Evolutionary conservation across 768 basidiomycete species (phyloP), one percentile per base, ranked within the genome.

Genomic region (Butyriboletus loyo): DNA sequence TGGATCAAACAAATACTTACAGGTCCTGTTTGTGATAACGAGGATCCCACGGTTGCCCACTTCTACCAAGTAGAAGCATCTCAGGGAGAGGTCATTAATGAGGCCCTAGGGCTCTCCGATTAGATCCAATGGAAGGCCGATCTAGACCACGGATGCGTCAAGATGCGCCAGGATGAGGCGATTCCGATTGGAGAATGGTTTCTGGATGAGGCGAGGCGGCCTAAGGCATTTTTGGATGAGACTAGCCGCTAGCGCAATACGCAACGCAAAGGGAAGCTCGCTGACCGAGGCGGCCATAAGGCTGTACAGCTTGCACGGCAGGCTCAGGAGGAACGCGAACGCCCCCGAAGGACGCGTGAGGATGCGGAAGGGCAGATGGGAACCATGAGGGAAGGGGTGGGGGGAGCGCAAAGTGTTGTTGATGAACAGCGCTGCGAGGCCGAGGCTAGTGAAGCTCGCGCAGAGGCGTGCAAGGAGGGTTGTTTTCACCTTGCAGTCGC

Each of bases 401-500:
- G 53, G 17, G 54, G 45, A 15, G 53, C 57, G 3, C 60, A 48
- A 10, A 35, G 13, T 21, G 56, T 25, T 31, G 64, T 56, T 0
- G 58, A 64, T 9, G 61, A 57, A n/a, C 59, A 66, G n/a, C 57
- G 55, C 14, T 50, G 42, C 13, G 44, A 55, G 6, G 64, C 66
- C 1, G 56, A 54, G 40, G 53, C 50, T 1, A 56, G 50, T 0
- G 64, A 39, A 35, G 57, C 46, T 3, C 0, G 54, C 54, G 4
- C 65, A 66, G 46, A 54, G 19, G 7, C 56, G 45, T 67, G 63
- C 34, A 56, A 28, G 11, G 67, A 72, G 17, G 65, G 60, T 2
- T 36, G 52, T 10, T 69, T 69, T 36, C 71, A 74, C 35, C 64
- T 73, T 44, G 72, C 68, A 2, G 39, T 73, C 44, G 69, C 68